Evolutionary conservation across 2,329 filamentous ascomycete species (phyloP), one percentile per base, ranked within the genome.

Genomic region (Sporothrix brasiliensis): DNA sequence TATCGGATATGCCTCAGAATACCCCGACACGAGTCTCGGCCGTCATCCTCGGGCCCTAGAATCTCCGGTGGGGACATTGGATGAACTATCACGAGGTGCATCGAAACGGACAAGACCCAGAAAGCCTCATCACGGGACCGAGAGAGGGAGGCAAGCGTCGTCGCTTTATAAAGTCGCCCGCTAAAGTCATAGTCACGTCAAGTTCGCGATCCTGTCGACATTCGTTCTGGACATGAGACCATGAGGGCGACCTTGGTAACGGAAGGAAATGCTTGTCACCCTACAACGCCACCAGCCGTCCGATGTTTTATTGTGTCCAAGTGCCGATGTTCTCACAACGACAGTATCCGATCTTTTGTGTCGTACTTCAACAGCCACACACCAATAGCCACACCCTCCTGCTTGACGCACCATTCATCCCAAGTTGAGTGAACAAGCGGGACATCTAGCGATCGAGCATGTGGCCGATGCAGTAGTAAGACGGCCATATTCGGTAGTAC

Each of bases 361-460:
- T 60, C 56, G 10, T 60, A 19, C 13, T 24, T 11, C 19, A 13
- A 41, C 27, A 41, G 13, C 9, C n/a, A 41, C 16, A 60, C 39
- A 41, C 19, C 54, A 60, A 21, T 60, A 21, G 56, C 2, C 19
- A 16, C 1, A 4, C 3, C 3, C 53, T 34, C 53, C 9, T 13
- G 2, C 7, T 34, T 4, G 16, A 21, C 24, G 27, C 9, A 30
- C 53, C 53, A 56, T 56, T 27, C 24, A 56, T 56, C 53, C 21
- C 53, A 34, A 19, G 14, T 24, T 44, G 16, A 30, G 24, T 13
- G 56, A 19, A 6, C 4, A n/a, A n/a, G n/a, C 34, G 34, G 56
- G 56, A 44, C 41, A 60, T 60, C 56, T 60, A 60, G 56, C 34
- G 34, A 44, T 60, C 34, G 56, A 60, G 19, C 3, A 30, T 30